Percentiles rank a stretch among this genome's conserved stretches.
phyloP scores from a whole-genome alignment of 257 asterid species.

The Nicotiana noctiflora region DNA sequence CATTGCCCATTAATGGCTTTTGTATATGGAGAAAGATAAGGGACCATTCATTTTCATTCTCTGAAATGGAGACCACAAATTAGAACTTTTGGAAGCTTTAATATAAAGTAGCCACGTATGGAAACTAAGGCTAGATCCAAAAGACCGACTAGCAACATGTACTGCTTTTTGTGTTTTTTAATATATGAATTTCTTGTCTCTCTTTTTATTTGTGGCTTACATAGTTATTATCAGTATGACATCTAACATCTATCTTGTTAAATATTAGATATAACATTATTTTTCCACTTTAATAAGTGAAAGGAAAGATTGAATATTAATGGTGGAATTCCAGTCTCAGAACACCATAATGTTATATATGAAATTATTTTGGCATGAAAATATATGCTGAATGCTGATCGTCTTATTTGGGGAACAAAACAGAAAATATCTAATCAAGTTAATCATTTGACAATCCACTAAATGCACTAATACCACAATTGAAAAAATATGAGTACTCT shows the following conservation, averaged over 20 bases:
- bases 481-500: too few species aligned
- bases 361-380: background rate
- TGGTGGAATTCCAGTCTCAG: background rate
- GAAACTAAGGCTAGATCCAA: background rate
- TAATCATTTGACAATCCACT: background rate
- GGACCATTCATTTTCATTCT: background rate
- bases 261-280: too few species aligned
- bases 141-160: background rate
- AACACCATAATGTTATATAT: background rate
- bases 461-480: background rate
- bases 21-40: too few species aligned
- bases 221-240: too few species aligned
- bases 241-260: too few species aligned
- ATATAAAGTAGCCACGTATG: background rate
- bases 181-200: too few species aligned
- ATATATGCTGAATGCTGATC: background rate
- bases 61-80: background rate
- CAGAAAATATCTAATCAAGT: background rate
- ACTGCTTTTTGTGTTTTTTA: background rate
- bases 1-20: background rate
- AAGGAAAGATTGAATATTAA: background rate
- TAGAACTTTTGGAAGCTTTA: background rate
- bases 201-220: too few species aligned
- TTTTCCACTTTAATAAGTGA: background rate
- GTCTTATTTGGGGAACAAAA: background rate